Conservation (phyloP, 352 stramenopile genomes). For the Pythium biforme region DNA sequence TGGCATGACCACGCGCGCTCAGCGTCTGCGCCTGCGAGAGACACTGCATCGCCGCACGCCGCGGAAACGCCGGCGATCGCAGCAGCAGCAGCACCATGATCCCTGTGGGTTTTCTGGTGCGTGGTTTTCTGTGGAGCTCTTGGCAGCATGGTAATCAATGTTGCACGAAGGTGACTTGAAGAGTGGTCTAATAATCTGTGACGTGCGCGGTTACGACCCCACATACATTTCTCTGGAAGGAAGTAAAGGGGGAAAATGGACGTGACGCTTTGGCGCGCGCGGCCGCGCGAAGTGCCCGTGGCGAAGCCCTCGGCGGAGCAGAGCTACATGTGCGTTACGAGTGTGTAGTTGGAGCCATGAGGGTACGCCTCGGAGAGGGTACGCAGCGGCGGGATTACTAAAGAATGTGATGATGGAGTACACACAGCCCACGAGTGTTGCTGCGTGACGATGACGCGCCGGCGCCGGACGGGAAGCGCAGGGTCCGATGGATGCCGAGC, state of each 20-base stretch:
- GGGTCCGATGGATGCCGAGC: constrained; percentile 47
- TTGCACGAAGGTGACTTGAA: constrained; percentile 31
- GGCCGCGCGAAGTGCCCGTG: constrained; percentile 55
- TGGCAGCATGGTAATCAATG: background rate
- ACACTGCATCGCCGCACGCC: constrained; percentile 15
- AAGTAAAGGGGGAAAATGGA: constrained; percentile 14
- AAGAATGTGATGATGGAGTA: background rate
- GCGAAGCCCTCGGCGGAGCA: constrained; percentile 54
- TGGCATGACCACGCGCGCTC: background rate
- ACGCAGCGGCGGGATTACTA: background rate
- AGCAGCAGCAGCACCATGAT: constrained; percentile 21
- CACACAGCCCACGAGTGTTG: constrained; percentile 28
- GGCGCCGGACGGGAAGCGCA: background rate
- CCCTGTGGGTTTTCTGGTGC: background rate
- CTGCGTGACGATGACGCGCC: constrained; percentile 30
- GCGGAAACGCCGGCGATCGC: constrained; percentile 15
- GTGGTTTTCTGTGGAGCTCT: constrained; percentile 16
- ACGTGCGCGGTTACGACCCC: background rate
- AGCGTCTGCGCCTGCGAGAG: constrained; percentile 2
- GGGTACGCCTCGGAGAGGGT: no score
- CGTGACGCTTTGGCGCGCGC: constrained; percentile 20
- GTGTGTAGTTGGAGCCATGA: no score
- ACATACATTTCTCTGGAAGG: background rate
- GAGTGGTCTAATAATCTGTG: constrained; percentile 4
- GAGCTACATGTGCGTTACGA: constrained; percentile 53